Percentiles rank a stretch among this genome's conserved stretches.
Evolutionary conservation across 495 filamentous ascomycete genomes (phyloP).

Genomic region (Penicillium paxilli): DNA sequence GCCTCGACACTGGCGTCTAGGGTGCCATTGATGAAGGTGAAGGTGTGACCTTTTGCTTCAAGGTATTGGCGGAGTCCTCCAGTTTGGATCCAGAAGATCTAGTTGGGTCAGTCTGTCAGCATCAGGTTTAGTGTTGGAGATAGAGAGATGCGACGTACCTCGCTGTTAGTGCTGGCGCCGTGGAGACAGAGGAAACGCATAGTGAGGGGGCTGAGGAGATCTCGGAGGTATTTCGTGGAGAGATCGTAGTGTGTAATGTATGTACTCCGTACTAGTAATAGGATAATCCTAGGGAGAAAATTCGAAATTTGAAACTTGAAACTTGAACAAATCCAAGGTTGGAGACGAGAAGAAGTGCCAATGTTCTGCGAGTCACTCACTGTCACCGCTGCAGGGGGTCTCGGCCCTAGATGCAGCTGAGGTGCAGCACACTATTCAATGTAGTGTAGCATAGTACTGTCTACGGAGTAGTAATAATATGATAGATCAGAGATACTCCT

Average conservation of each 20-base stretch:
- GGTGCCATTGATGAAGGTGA: constrained; percentile 37
- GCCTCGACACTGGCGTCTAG: constrained; percentile 26
- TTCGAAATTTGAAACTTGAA: too few species aligned
- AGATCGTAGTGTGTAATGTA: too few species aligned
- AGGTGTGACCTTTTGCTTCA: constrained; percentile 32
- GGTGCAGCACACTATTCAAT: too few species aligned
- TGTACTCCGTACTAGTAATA: too few species aligned
- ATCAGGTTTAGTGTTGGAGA: neutral
- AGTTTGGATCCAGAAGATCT: constrained; percentile 46
- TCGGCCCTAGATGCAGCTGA: neutral
- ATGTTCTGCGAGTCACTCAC: neutral
- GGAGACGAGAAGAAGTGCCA: neutral
- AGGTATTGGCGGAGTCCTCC: constrained; percentile 36
- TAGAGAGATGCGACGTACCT: constrained; percentile 22
- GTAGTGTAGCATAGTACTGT: too few species aligned
- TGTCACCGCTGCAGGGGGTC: constrained; percentile 1
- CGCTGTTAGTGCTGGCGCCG: constrained; percentile 35
- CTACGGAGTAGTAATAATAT: too few species aligned
- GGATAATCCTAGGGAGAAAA: too few species aligned
- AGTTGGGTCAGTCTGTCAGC: constrained; percentile 5
- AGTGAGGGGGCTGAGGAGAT: neutral
- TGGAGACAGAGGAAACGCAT: constrained; percentile 46
- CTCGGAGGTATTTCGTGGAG: too few species aligned
- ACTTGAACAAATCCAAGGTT: too few species aligned
- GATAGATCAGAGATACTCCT: too few species aligned